Conservation (phyloP, 768 basidiomycete species). For the Phanerodontia chrysosporium region DNA sequence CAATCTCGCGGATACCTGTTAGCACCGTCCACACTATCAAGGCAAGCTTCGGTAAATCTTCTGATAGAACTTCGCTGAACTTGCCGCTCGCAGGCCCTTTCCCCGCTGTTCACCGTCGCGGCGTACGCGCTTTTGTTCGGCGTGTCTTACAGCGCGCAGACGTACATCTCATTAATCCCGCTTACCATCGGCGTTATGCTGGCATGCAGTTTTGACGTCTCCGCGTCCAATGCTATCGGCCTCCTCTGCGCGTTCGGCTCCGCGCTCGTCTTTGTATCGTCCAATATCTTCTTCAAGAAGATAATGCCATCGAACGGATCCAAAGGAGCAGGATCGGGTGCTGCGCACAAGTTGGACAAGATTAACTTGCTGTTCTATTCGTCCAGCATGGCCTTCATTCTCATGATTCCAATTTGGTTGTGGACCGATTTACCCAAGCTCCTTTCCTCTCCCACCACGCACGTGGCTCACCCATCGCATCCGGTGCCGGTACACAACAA, state of each 20-base stretch:
- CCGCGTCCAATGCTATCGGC: conserved; percentile 80
- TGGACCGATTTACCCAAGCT: conserved; percentile 81
- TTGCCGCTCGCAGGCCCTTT: conserved; percentile 66
- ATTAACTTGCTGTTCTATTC: conserved; percentile 95
- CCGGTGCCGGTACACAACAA: conserved; percentile 35
- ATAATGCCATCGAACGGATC: conserved; percentile 69
- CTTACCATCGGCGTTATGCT: conserved; percentile 97
- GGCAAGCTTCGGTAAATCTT: conserved; percentile 42
- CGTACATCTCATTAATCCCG: conserved; percentile 91
- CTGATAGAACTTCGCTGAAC: background rate
- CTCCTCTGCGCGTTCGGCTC: conserved; percentile 96
- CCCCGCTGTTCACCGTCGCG: conserved; percentile 94
- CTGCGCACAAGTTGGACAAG: conserved; percentile 87
- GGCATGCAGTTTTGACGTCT: conserved; percentile 90
- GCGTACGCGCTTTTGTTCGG: conserved; percentile 92
- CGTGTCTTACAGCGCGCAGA: conserved; percentile 88
- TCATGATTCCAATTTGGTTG: conserved; percentile 96
- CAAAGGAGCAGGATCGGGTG: conserved; percentile 35
- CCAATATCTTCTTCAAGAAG: conserved; percentile 99
- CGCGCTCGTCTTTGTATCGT: conserved; percentile 93
- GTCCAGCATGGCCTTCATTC: conserved; percentile 85
- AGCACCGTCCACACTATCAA: conserved; percentile 99
- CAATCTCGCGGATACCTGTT: conserved; percentile 93
- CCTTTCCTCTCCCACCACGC: conserved; percentile 39
- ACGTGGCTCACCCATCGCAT: conserved; percentile 39